phyloP scores from a whole-genome alignment of 352 stramenopile genomes.

The Pythium guiyangense region DNA sequence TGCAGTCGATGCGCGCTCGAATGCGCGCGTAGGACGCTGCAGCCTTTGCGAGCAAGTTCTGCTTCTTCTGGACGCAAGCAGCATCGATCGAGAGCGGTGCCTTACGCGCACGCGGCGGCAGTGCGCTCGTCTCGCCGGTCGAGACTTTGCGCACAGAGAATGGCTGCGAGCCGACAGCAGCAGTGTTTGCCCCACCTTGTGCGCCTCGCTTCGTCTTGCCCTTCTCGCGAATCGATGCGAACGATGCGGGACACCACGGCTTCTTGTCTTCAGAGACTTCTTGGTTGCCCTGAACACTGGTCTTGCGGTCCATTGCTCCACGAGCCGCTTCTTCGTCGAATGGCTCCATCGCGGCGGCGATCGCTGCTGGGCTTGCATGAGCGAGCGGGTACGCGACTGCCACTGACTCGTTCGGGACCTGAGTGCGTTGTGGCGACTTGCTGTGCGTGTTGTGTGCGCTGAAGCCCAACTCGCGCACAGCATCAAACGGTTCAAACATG shows the following conservation, averaged over 20 bases:
- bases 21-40: constrained; percentile 21
- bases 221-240: constrained; percentile 13
- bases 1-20: constrained; percentile 22
- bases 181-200: constrained; percentile 8
- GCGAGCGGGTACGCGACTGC: constrained; percentile 26
- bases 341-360: constrained; percentile 8
- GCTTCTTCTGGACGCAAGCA: constrained; percentile 23
- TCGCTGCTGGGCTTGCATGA: constrained; percentile 6
- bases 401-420: constrained; percentile 11
- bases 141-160: constrained; percentile 22
- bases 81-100: constrained; percentile 15
- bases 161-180: constrained; percentile 14
- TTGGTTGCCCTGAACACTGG: constrained; percentile 1
- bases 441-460: no score
- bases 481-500: constrained; percentile 49
- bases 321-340: constrained; percentile 18
- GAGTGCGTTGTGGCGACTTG: not conserved
- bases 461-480: constrained; percentile 16
- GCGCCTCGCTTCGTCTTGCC: constrained; percentile 9
- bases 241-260: constrained; percentile 43
- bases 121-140: not conserved
- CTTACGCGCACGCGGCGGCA: constrained; percentile 16
- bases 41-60: constrained; percentile 22
- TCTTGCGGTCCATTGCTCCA: constrained; percentile 17
- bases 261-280: not conserved